Percentiles rank a stretch among this genome's conserved stretches.
phyloP scores from a whole-genome alignment of 139 green algal genomes.

The Coelastrella sp. region DNA sequence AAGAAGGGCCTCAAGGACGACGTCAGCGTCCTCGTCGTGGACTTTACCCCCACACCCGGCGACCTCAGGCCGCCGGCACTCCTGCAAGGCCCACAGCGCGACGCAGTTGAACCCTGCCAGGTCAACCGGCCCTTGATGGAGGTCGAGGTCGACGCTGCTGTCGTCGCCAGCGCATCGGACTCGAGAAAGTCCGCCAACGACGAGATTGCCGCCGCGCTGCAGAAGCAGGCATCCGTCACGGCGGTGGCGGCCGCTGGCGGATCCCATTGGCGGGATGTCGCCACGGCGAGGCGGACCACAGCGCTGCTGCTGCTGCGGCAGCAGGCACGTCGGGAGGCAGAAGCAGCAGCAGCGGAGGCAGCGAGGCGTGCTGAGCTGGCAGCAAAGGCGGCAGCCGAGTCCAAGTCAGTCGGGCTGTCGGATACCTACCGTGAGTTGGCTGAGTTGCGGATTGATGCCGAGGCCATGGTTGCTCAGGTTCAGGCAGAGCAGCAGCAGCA shows the following conservation, averaged over 20 bases:
- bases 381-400: background rate
- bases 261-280: background rate
- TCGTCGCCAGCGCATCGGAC: background rate
- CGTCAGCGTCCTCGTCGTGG: conserved; percentile 73
- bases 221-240: background rate
- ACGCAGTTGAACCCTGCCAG: conserved; percentile 10
- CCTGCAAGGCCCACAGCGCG: background rate
- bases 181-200: background rate
- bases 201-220: background rate
- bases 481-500: conserved; percentile 15
- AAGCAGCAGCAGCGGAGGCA: background rate
- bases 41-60: conserved; percentile 56
- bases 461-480: conserved; percentile 59
- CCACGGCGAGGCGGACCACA: background rate
- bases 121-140: conserved; percentile 17
- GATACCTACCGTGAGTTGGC: conserved; percentile 51
- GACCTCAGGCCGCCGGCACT: conserved; percentile 39
- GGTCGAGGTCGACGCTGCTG: conserved; percentile 10
- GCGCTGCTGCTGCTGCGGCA: conserved; percentile 31
- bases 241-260: background rate
- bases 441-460: conserved; percentile 47
- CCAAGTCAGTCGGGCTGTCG: background rate
- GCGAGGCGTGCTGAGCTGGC: background rate
- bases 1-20: conserved; percentile 70
- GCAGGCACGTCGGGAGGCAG: background rate